A percentile compares a stretch with the other conserved stretches of the same genome.
Conservation (phyloP, 352 stramenopile species). For the Phytophthora podocarpi region DNA sequence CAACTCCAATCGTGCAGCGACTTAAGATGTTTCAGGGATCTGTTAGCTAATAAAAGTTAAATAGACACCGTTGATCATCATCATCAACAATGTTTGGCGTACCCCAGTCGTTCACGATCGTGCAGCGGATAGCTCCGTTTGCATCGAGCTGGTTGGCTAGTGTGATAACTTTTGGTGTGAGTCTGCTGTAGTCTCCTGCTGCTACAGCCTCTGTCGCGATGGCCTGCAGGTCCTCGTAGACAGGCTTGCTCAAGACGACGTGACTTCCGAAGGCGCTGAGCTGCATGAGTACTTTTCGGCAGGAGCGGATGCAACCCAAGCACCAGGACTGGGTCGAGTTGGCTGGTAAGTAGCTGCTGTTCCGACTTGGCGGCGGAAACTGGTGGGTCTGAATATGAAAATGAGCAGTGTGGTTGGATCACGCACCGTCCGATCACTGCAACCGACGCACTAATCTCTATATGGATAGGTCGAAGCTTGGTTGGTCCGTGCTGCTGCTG, state of each 20-base stretch:
- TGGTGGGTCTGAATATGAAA: slow-evolving; percentile 5
- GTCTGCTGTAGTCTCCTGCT: slow-evolving; percentile 2
- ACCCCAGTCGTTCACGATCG: slow-evolving; percentile 22
- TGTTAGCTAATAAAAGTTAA: too few species aligned
- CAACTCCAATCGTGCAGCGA: too few species aligned
- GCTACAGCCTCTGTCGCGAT: slow-evolving; percentile 10
- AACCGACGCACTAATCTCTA: slow-evolving; percentile 4
- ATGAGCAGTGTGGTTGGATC: too few species aligned
- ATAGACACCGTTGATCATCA: too few species aligned
- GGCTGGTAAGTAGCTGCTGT: slow-evolving; percentile 19
- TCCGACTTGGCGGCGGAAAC: slow-evolving; percentile 7
- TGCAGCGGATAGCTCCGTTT: slow-evolving; percentile 20
- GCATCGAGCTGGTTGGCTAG: slow-evolving; percentile 19
- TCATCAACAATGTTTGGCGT: slow-evolving; percentile 24
- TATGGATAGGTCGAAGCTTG: slow-evolving; percentile 8
- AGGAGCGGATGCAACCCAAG: slow-evolving; percentile 14
- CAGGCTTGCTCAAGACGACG: slow-evolving; percentile 24
- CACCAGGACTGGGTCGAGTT: slow-evolving; percentile 26
- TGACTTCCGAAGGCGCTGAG: slow-evolving; percentile 19
- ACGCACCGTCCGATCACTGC: slow-evolving; percentile 16
- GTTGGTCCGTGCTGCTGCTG: background rate
- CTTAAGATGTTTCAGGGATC: too few species aligned
- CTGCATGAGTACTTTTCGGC: slow-evolving; percentile 30
- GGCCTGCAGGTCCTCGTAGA: slow-evolving; percentile 22
- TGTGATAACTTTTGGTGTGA: slow-evolving; percentile 7